These are phyloP conservation scores for Mycena sanguinolenta DNA, from an alignment of 768 basidiomycete species.

Conservation along the genomic window DNA sequence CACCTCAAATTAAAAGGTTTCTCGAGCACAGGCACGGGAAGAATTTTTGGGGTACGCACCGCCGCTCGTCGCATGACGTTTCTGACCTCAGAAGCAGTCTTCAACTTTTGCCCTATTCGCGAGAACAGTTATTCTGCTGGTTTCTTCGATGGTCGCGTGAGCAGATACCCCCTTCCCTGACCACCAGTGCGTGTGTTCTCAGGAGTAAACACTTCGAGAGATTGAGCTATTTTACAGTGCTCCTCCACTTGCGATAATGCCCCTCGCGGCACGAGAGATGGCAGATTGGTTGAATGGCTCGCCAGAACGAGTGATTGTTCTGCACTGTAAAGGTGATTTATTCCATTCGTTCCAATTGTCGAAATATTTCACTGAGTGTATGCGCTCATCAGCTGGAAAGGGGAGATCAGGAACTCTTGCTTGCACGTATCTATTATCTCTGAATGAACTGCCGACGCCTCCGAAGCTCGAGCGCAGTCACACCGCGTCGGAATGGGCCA, in stretches of 20 bases:
- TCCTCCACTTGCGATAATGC: conserved; percentile 82
- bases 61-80: no score
- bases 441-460: conserved; percentile 59
- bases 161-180: conserved; percentile 91
- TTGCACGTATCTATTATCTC: conserved; percentile 82
- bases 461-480: conserved; percentile 63
- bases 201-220: neutral
- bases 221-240: conserved; percentile 56
- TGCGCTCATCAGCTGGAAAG: conserved; percentile 71
- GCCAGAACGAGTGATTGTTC: conserved; percentile 77
- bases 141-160: conserved; percentile 81
- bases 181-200: conserved; percentile 80
- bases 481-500: conserved; percentile 62
- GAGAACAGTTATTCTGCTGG: conserved; percentile 85
- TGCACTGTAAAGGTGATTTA: conserved; percentile 90
- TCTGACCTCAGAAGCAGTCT: no score
- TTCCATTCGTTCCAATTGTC: conserved; percentile 56
- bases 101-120: conserved; percentile 86
- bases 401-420: conserved; percentile 90
- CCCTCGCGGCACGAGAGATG: conserved; percentile 82
- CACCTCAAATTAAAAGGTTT: conserved; percentile 53
- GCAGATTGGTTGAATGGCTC: conserved; percentile 77
- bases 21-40: conserved; percentile 79
- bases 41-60: conserved; percentile 89
- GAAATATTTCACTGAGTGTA: conserved; percentile 52